These are phyloP conservation scores for Misopates orontium DNA, from an alignment of 257 asterid genomes.

Conservation along the genomic window DNA sequence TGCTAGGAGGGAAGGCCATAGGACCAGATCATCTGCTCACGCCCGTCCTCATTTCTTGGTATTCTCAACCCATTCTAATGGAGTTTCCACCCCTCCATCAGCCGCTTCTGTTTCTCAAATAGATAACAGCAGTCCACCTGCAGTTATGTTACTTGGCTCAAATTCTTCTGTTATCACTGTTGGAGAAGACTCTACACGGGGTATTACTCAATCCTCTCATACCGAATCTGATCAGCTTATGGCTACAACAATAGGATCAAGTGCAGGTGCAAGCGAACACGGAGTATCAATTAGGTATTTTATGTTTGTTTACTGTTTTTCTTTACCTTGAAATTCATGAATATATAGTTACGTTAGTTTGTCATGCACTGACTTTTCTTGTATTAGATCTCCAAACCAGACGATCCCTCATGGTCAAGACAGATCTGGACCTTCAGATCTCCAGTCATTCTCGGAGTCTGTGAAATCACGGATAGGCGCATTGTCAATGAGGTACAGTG, in stretches of 20 bases:
- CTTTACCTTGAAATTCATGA: not conserved
- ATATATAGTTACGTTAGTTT: not conserved
- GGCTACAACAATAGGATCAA: slow-evolving; percentile 46
- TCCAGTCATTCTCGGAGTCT: slow-evolving; percentile 56
- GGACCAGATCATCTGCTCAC: slow-evolving; percentile 71
- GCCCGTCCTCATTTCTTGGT: slow-evolving; percentile 80
- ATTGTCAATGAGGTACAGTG: slow-evolving; percentile 49
- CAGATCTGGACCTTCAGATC: slow-evolving; percentile 57
- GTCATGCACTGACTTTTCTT: not conserved
- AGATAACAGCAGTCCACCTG: slow-evolving; percentile 36
- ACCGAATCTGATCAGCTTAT: slow-evolving; percentile 47
- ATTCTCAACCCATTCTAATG: slow-evolving; percentile 64
- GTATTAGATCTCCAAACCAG: slow-evolving; percentile 37
- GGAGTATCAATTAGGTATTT: slow-evolving; percentile 55
- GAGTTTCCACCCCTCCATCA: slow-evolving; percentile 39
- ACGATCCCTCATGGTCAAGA: slow-evolving; percentile 48
- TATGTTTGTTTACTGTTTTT: not conserved
- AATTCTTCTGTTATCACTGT: slow-evolving; percentile 44
- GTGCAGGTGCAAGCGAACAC: slow-evolving; percentile 44
- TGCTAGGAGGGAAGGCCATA: slow-evolving; percentile 76
- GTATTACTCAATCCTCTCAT: slow-evolving; percentile 37
- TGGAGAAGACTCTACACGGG: slow-evolving; percentile 59
- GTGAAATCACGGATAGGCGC: slow-evolving; percentile 53
- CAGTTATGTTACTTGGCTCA: slow-evolving; percentile 41
- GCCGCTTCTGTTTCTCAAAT: slow-evolving; percentile 39